Percentiles rank a stretch among this genome's conserved stretches.
phyloP scores from a whole-genome alignment of 148 eudicot genomes.

The Vaccinium macrocarpon region DNA sequence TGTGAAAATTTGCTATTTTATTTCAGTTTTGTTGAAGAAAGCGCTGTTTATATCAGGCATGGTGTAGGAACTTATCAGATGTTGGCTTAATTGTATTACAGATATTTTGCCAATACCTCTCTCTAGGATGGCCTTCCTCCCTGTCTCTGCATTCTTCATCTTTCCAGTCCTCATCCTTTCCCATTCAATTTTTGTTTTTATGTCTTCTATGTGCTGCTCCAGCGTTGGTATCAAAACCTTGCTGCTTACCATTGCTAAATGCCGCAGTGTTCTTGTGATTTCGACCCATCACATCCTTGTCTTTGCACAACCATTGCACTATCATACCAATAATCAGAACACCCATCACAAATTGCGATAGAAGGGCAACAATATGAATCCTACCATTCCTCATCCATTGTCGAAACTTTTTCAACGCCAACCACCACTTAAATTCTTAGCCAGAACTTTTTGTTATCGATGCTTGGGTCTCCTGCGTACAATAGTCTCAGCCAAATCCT shows the following conservation, averaged over 20 bases:
- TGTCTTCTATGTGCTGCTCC: background rate
- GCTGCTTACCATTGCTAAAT: background rate
- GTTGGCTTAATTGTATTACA: background rate
- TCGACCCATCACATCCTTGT: background rate
- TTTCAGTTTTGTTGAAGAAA: background rate
- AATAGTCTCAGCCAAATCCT: background rate
- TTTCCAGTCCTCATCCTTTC: too few relatives aligned
- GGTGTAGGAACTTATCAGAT: background rate
- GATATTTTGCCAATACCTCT: background rate
- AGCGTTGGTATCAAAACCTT: background rate
- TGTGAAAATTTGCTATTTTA: background rate
- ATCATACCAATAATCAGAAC: background rate
- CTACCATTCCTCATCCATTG: background rate
- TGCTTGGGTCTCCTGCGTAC: background rate
- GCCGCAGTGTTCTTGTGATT: background rate
- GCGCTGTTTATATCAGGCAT: background rate
- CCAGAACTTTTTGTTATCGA: background rate
- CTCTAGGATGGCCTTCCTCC: background rate
- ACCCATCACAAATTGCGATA: background rate
- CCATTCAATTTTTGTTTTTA: background rate
- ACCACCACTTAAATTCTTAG: conserved; percentile 1
- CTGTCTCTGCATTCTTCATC: background rate
- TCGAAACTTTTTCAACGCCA: background rate
- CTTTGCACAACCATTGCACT: background rate
- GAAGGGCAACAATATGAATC: background rate